Conservation (phyloP, 495 filamentous ascomycete species). For the Penicillium psychrofluorescens region DNA sequence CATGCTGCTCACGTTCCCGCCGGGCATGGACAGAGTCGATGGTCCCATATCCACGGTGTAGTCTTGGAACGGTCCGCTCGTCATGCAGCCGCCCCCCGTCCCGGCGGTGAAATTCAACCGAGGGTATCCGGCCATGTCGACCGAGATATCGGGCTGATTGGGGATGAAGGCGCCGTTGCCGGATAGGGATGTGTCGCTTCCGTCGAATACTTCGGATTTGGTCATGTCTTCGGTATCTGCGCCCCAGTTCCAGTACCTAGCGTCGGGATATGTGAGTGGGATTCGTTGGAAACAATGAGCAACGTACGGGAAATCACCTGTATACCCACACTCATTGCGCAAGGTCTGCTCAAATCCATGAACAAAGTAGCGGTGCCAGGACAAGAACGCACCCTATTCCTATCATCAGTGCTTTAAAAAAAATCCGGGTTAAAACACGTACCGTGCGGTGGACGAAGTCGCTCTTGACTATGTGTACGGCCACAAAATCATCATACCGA, state of each 20-base stretch:
- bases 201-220: conserved; percentile 57
- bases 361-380: conserved; percentile 68
- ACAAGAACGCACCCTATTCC: conserved; percentile 50
- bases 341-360: conserved; percentile 60
- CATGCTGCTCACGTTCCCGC: conserved; percentile 8
- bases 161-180: conserved; percentile 51
- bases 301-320: conserved; percentile 28
- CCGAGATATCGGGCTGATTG: conserved; percentile 18
- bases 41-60: conserved; percentile 47
- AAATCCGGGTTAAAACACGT: conserved; percentile 3
- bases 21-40: conserved; percentile 24
- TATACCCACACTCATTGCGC: conserved; percentile 64
- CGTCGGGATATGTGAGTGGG: too few relatives aligned
- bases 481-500: conserved; percentile 69
- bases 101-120: conserved; percentile 34
- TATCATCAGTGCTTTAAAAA: neutral
- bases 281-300: too few relatives aligned
- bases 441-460: conserved; percentile 52
- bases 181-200: conserved; percentile 50
- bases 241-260: conserved; percentile 59
- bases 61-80: conserved; percentile 50
- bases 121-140: conserved; percentile 9
- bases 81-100: conserved; percentile 59
- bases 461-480: conserved; percentile 59
- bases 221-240: conserved; percentile 40